phyloP scores from a whole-genome alignment of 257 asterid species.

The Penstemon eatonii region DNA sequence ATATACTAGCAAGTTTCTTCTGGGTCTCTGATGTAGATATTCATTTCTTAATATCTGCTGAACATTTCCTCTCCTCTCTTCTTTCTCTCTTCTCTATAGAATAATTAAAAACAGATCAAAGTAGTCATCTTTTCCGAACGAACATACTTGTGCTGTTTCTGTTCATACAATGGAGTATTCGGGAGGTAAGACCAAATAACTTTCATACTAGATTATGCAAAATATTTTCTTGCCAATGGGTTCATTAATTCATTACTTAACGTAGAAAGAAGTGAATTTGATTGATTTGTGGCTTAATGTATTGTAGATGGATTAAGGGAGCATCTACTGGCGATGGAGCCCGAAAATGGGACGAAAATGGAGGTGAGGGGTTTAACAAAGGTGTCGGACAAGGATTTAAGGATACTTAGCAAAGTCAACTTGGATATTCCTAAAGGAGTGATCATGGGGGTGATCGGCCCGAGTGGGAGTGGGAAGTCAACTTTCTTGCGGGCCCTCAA shows the following conservation, averaged over 20 bases:
- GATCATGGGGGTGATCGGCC: conserved; percentile 78
- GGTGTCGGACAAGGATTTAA: conserved; percentile 46
- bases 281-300: background rate
- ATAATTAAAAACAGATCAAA: too few species aligned
- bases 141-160: too few species aligned
- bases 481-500: conserved; percentile 69
- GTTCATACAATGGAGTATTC: conserved; percentile 7
- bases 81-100: too few species aligned
- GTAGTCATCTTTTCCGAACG: too few species aligned
- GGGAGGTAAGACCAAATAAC: background rate
- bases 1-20: too few species aligned
- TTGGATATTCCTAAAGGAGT: conserved; percentile 61
- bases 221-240: background rate
- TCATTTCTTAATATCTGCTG: too few species aligned
- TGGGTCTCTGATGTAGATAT: too few species aligned
- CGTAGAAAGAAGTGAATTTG: background rate
- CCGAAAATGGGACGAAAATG: conserved; percentile 39
- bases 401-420: conserved; percentile 52
- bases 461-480: conserved; percentile 86
- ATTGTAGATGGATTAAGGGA: conserved; percentile 37
- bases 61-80: too few species aligned
- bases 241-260: background rate
- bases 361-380: conserved; percentile 57
- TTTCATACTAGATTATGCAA: background rate
- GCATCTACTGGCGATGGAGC: conserved; percentile 40